phyloP scores from a whole-genome alignment of 352 stramenopile genomes.

The Pilasporangium apinafurcum region DNA sequence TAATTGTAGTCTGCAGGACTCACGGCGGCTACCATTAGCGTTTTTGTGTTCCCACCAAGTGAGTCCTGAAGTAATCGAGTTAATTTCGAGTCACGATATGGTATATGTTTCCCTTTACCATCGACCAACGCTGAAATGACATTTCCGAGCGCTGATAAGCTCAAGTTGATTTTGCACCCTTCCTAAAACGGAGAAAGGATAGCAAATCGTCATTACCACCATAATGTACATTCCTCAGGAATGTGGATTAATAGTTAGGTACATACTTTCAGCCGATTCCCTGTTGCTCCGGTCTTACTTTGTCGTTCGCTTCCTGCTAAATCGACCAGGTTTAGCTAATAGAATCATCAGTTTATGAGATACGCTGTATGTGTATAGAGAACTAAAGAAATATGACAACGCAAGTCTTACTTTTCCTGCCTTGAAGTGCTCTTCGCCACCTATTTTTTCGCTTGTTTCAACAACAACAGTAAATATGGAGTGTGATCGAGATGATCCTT shows the following conservation, averaged over 20 bases:
- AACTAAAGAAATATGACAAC: too few relatives aligned
- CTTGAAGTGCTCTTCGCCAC: constrained; percentile 68
- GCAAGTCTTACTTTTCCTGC: constrained; percentile 54
- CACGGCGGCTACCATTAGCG: constrained; percentile 94
- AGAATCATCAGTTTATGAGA: too few relatives aligned
- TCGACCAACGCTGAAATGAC: constrained; percentile 84
- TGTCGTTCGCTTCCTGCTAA: constrained; percentile 76
- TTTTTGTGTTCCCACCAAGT: constrained; percentile 94
- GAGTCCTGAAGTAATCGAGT: constrained; percentile 90
- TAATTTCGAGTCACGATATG: constrained; percentile 91
- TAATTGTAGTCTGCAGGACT: constrained; percentile 94
- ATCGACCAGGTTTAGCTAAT: constrained; percentile 84
- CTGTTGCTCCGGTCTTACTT: constrained; percentile 80
- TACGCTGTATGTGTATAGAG: too few relatives aligned
- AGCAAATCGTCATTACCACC: too few relatives aligned
- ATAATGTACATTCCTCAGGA: too few relatives aligned
- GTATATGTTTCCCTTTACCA: constrained; percentile 83
- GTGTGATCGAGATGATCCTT: constrained; percentile 77
- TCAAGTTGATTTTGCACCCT: constrained; percentile 86
- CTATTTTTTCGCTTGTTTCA: constrained; percentile 78
- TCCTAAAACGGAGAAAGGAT: constrained; percentile 58
- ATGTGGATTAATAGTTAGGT: too few relatives aligned
- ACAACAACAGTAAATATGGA: constrained; percentile 85
- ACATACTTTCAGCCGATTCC: constrained; percentile 60
- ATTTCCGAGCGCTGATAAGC: constrained; percentile 70